These are phyloP conservation scores for Podosphaera fusca DNA, from an alignment of 2,329 filamentous ascomycete genomes.

Conservation along the genomic window DNA sequence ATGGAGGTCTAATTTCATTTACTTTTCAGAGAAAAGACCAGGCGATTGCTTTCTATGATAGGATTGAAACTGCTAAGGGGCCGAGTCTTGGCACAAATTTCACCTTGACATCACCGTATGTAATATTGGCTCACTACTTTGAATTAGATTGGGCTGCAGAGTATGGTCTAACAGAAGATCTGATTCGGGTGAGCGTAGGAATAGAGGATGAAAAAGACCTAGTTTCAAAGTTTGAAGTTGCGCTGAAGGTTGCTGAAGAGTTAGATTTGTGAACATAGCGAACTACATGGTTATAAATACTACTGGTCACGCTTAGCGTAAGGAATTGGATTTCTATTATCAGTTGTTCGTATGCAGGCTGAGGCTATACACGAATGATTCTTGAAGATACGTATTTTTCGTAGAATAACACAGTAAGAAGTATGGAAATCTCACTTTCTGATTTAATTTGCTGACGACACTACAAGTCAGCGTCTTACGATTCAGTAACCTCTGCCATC, in stretches of 20 bases:
- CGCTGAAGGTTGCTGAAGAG: constrained; percentile 35
- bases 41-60: constrained; percentile 65
- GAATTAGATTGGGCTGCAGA: constrained; percentile 78
- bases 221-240: constrained; percentile 36
- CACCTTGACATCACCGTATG: constrained; percentile 76
- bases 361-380: no score
- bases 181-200: constrained; percentile 75
- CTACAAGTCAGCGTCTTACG: no score
- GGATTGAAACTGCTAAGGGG: constrained; percentile 70
- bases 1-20: constrained; percentile 72
- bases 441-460: no score
- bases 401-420: no score
- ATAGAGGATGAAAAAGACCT: constrained; percentile 56
- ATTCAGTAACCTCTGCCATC: no score
- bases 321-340: background rate
- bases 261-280: background rate
- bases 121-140: constrained; percentile 70
- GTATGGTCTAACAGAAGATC: constrained; percentile 57
- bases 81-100: constrained; percentile 95
- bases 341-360: no score
- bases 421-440: no score
- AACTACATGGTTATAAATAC: background rate
- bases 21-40: constrained; percentile 50
- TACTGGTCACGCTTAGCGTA: background rate
- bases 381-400: no score